Evolutionary conservation across 495 filamentous ascomycete species (phyloP).

Genomic region (Pyrenula massariospora): DNA sequence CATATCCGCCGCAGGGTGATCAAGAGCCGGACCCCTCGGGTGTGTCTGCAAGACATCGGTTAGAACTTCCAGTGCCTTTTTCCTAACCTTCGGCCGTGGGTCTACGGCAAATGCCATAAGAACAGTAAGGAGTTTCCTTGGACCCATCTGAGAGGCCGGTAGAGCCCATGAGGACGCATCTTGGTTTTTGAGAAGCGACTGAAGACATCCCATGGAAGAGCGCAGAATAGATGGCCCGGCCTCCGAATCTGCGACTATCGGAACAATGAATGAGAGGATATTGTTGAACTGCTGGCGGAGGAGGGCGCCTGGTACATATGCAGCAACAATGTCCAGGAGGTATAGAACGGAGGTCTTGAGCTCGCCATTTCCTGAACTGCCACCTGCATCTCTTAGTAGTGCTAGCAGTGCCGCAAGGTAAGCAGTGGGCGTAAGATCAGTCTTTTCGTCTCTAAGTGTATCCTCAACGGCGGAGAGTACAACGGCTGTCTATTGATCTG

Average conservation of each 20-base stretch:
- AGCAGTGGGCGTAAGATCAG: conserved; percentile 69
- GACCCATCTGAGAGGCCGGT: conserved; percentile 69
- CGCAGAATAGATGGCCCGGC: conserved; percentile 79
- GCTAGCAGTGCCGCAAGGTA: conserved; percentile 96
- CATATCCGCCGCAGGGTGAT: conserved; percentile 91
- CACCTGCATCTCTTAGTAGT: conserved; percentile 57
- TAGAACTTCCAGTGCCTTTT: conserved; percentile 84
- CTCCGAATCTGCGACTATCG: conserved; percentile 64
- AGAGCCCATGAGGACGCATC: conserved; percentile 81
- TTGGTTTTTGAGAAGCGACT: conserved; percentile 77
- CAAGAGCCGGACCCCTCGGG: conserved; percentile 79
- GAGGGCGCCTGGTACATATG: conserved; percentile 69
- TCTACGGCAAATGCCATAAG: conserved; percentile 74
- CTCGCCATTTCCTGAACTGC: conserved; percentile 66
- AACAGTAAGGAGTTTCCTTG: conserved; percentile 80
- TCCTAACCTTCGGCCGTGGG: conserved; percentile 86
- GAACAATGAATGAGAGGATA: conserved; percentile 77
- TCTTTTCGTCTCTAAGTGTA: conserved; percentile 76
- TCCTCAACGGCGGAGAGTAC: conserved; percentile 87
- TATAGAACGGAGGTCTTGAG: conserved; percentile 84
- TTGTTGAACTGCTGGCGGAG: conserved; percentile 87
- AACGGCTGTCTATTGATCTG: conserved; percentile 56
- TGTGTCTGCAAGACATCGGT: conserved; percentile 68
- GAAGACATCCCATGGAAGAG: conserved; percentile 86
- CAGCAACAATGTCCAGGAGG: conserved; percentile 82